Evolutionary conservation across 129 eudicot genomes (phyloP).

Genomic region (Pittosporum tobira): DNA sequence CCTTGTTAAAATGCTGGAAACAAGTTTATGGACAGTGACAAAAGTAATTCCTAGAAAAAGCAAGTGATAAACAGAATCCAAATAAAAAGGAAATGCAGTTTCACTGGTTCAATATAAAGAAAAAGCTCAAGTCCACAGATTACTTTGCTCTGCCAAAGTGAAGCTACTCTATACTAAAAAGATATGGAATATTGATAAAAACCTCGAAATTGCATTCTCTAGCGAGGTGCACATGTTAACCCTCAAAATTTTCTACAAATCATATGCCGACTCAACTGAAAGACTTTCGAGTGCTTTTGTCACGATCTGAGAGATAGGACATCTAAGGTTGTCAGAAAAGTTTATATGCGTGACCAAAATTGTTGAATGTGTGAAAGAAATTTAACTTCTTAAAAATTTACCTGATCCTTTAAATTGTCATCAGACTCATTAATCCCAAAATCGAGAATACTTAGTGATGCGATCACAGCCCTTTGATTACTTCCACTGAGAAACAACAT

Average conservation of each 20-base stretch:
- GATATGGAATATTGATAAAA: too few species aligned
- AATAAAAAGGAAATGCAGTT: too few species aligned
- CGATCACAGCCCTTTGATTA: slow-evolving; percentile 59
- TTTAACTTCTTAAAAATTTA: slow-evolving; percentile 15
- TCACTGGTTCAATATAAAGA: too few species aligned
- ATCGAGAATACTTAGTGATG: slow-evolving; percentile 46
- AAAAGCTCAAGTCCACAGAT: too few species aligned
- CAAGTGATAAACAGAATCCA: too few species aligned
- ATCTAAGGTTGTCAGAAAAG: background rate
- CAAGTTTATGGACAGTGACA: slow-evolving; percentile 13
- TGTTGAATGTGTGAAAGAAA: background rate
- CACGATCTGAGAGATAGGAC: slow-evolving; percentile 37
- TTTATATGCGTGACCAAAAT: background rate
- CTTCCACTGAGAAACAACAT: slow-evolving; percentile 84
- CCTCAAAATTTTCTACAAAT: slow-evolving; percentile 67
- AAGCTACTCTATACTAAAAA: too few species aligned
- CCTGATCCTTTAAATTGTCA: slow-evolving; percentile 58
- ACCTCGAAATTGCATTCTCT: slow-evolving; percentile 42
- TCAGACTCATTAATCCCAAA: slow-evolving; percentile 32
- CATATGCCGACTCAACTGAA: slow-evolving; percentile 63
- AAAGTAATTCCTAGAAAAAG: slow-evolving; percentile 10
- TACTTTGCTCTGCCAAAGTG: too few species aligned
- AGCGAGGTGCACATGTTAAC: slow-evolving; percentile 49
- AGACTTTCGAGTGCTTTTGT: slow-evolving; percentile 68
- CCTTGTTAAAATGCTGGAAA: slow-evolving; percentile 4